Evolutionary conservation across 768 basidiomycete species (phyloP).

Genomic region (Sporobolomyces pararoseus): DNA sequence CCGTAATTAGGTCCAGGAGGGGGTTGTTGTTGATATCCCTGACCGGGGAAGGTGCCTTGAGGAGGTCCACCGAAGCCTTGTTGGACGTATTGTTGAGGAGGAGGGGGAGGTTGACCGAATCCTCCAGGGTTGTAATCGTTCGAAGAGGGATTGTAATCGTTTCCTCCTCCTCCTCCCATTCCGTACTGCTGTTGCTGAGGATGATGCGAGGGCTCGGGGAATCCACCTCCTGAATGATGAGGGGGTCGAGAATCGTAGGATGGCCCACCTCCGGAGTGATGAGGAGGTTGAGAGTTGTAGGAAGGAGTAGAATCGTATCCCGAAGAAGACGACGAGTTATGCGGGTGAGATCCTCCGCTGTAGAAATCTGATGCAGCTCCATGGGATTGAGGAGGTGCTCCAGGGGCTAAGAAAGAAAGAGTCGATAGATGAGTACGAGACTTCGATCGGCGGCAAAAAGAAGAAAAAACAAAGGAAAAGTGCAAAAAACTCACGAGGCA

Average conservation of each 20-base stretch:
- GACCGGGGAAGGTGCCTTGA: too few relatives aligned
- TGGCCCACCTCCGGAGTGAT: too few relatives aligned
- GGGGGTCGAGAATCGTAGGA: too few relatives aligned
- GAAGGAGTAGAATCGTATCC: background rate
- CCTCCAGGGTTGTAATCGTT: slow-evolving; percentile 3
- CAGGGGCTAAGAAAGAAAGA: too few relatives aligned
- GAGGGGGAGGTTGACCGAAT: slow-evolving; percentile 10
- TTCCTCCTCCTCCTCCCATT: background rate
- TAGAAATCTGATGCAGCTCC: slow-evolving; percentile 20
- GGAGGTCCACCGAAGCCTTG: too few relatives aligned
- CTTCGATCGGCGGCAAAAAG: too few relatives aligned
- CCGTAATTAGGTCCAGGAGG: background rate
- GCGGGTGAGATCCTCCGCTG: background rate
- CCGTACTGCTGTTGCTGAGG: background rate
- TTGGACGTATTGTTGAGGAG: background rate
- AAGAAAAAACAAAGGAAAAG: background rate
- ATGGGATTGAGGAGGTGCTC: slow-evolving; percentile 29
- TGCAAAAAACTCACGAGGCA: slow-evolving; percentile 9
- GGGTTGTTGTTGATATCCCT: background rate
- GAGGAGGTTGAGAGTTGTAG: background rate
- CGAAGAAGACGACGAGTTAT: background rate
- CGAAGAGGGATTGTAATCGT: background rate
- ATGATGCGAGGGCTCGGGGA: too few relatives aligned
- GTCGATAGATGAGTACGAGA: too few relatives aligned
- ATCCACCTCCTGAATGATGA: too few relatives aligned